Conservation (phyloP, 2,329 filamentous ascomycete genomes). For the Colletotrichum neosansevieriae region DNA sequence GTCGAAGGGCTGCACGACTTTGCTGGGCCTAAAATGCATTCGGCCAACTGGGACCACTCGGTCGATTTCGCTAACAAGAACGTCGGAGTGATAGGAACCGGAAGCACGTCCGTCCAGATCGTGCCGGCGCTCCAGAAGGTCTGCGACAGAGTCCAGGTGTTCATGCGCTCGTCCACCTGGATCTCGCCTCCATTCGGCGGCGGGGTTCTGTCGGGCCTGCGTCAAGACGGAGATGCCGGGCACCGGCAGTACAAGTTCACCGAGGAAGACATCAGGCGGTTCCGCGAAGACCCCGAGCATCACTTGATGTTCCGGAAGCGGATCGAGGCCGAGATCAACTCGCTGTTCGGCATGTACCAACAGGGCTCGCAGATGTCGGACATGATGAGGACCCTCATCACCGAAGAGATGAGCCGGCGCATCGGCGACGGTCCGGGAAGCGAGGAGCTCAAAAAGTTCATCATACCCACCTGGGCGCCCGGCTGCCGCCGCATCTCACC, state of each 20-base stretch:
- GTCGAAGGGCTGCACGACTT: conserved; percentile 64
- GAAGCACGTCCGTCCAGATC: conserved; percentile 65
- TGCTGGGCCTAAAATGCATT: conserved; percentile 64
- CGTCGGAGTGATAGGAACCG: conserved; percentile 66
- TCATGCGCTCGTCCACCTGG: conserved; percentile 49
- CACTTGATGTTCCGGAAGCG: conserved; percentile 56
- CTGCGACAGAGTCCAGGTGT: conserved; percentile 44
- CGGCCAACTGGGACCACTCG: conserved; percentile 63
- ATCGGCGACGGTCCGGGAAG: conserved; percentile 52
- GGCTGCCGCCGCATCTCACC: conserved; percentile 58
- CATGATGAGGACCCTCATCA: conserved; percentile 53
- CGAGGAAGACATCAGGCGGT: conserved; percentile 43
- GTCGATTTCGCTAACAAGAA: conserved; percentile 57
- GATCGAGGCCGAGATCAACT: conserved; percentile 58
- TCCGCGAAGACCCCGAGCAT: conserved; percentile 54
- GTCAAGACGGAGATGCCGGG: conserved; percentile 48
- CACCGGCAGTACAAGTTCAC: conserved; percentile 55
- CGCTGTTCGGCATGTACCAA: conserved; percentile 56
- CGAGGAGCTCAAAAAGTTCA: conserved; percentile 55
- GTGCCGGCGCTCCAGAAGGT: conserved; percentile 56
- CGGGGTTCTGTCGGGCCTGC: conserved; percentile 44
- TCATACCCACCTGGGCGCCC: conserved; percentile 57
- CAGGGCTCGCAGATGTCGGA: conserved; percentile 55
- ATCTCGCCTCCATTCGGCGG: conserved; percentile 46
- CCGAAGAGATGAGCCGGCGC: conserved; percentile 56